Conservation (phyloP, 495 filamentous ascomycete genomes). For the Hypoxylon crocopeplum region DNA sequence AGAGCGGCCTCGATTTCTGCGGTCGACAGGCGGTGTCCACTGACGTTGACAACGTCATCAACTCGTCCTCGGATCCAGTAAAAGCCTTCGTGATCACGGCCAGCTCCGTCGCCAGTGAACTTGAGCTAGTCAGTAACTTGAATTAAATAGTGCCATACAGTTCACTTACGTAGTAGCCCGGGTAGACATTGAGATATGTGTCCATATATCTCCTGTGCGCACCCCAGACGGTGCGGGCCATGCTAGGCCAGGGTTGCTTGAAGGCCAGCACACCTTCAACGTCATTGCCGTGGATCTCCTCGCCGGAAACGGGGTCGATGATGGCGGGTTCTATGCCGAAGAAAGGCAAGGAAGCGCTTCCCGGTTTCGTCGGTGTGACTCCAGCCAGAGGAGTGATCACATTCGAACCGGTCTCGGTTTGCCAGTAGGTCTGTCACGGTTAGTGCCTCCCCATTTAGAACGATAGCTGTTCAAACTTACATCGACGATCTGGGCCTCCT, state of each 20-base stretch:
- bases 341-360: slow-evolving; percentile 82
- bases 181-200: slow-evolving; percentile 97
- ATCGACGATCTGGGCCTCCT: slow-evolving; percentile 92
- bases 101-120: slow-evolving; percentile 99
- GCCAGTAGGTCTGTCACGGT: slow-evolving; percentile 89
- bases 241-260: slow-evolving; percentile 98
- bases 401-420: slow-evolving; percentile 98
- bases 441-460: slow-evolving; percentile 6
- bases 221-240: slow-evolving; percentile 98
- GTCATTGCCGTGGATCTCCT: slow-evolving; percentile 94
- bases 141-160: neutral
- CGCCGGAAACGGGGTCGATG: slow-evolving; percentile 93
- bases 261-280: slow-evolving; percentile 98
- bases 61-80: slow-evolving; percentile 99
- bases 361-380: slow-evolving; percentile 79
- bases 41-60: slow-evolving; percentile 98
- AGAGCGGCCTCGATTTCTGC: slow-evolving; percentile 98
- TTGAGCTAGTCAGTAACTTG: slow-evolving; percentile 53
- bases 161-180: slow-evolving; percentile 89
- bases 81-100: slow-evolving; percentile 96
- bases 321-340: slow-evolving; percentile 99
- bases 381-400: slow-evolving; percentile 82
- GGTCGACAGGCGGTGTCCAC: slow-evolving; percentile 93
- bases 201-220: slow-evolving; percentile 99
- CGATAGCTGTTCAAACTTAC: slow-evolving; percentile 61